phyloP scores from a whole-genome alignment of 2,329 filamentous ascomycete genomes.

The Sphaceloma murrayae region DNA sequence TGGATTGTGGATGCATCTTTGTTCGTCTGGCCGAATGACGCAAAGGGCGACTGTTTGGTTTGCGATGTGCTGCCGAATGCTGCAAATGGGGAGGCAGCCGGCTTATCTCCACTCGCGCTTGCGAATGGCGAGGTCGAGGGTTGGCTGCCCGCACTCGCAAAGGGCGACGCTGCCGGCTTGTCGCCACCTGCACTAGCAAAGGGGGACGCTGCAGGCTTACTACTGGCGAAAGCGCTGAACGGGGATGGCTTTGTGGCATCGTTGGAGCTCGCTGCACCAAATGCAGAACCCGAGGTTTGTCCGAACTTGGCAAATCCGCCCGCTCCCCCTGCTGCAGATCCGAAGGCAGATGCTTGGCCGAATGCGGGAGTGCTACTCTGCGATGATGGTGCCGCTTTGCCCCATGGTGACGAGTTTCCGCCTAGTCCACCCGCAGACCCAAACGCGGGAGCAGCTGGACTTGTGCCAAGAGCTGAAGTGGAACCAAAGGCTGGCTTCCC shows the following conservation, averaged over 20 bases:
- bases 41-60: conserved; percentile 12
- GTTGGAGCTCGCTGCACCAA: conserved; percentile 19
- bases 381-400: conserved; percentile 6
- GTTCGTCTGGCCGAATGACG: conserved; percentile 4
- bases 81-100: conserved; percentile 27
- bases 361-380: conserved; percentile 20
- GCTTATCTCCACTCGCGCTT: conserved; percentile 8
- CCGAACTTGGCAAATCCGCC: conserved; percentile 31
- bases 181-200: conserved; percentile 19
- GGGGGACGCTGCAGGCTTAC: conserved; percentile 21
- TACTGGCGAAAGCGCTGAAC: conserved; percentile 26
- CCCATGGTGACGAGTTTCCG: conserved; percentile 20
- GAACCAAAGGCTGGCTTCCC: conserved; percentile 24
- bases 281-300: neutral
- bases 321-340: conserved; percentile 21
- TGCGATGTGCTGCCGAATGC: conserved; percentile 20
- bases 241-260: conserved; percentile 26
- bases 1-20: conserved; percentile 20
- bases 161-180: conserved; percentile 20
- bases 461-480: conserved; percentile 17
- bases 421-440: conserved; percentile 21
- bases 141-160: conserved; percentile 18
- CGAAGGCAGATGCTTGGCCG: conserved; percentile 23
- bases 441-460: conserved; percentile 20
- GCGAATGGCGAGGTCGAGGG: conserved; percentile 22